A percentile compares a stretch with the other conserved stretches of the same genome.
phyloP scores from a whole-genome alignment of 1,284 basidiomycete genomes.

The Microbotryomycetes sp. region DNA sequence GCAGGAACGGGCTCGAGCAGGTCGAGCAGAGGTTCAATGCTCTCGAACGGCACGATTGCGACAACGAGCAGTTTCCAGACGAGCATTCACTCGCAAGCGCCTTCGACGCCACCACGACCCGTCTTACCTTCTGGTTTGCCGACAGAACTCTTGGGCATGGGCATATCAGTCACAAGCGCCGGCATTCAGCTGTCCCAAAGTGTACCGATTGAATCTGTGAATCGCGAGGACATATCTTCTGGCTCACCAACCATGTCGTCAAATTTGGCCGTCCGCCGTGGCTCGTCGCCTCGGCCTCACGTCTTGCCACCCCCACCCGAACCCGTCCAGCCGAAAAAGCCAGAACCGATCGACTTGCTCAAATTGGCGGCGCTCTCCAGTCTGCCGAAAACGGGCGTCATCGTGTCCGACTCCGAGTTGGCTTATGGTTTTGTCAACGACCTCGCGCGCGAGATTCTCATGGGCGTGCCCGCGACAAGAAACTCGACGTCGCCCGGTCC shows the following conservation, averaged over 20 bases:
- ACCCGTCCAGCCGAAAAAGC: slow-evolving; percentile 1
- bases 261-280: neutral
- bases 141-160: slow-evolving; percentile 5
- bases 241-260: neutral
- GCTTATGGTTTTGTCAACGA: slow-evolving; percentile 30
- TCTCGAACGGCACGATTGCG: neutral
- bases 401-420: slow-evolving; percentile 24
- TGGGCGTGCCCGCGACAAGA: slow-evolving; percentile 16
- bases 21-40: neutral
- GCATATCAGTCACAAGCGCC: slow-evolving; percentile 17
- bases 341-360: slow-evolving; percentile 16
- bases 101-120: neutral
- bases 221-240: neutral
- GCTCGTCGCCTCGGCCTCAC: neutral
- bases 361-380: slow-evolving; percentile 25
- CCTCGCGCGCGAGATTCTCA: slow-evolving; percentile 26
- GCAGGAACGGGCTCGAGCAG: neutral
- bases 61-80: neutral
- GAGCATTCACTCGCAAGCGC: neutral
- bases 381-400: slow-evolving; percentile 30
- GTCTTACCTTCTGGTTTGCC: neutral
- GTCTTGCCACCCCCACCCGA: neutral
- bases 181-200: slow-evolving; percentile 18
- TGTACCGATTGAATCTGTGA: neutral
- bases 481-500: neutral